Conservation (phyloP, 2,329 filamentous ascomycete species). For the Helotiales sp. region DNA sequence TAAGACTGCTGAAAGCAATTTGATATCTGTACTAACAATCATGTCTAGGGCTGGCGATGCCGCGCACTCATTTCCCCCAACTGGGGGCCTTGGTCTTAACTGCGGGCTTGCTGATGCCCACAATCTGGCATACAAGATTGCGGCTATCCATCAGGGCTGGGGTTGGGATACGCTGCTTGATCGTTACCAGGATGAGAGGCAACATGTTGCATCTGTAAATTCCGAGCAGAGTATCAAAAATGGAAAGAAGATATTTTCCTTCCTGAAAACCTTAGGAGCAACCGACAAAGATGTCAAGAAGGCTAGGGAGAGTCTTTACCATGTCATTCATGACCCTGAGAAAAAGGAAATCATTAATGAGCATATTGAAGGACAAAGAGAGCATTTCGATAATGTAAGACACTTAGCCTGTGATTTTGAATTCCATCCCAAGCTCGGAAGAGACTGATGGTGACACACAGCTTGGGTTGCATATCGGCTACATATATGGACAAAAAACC, state of each 20-base stretch:
- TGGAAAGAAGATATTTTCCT: constrained; percentile 42
- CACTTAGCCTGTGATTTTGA: too few relatives aligned
- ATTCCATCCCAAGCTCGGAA: too few relatives aligned
- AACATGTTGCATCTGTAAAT: constrained; percentile 41
- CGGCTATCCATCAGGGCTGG: constrained; percentile 35
- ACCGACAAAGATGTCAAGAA: constrained; percentile 34
- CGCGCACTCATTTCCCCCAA: constrained; percentile 22
- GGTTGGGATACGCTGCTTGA: constrained; percentile 36
- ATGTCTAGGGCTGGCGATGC: constrained; percentile 22
- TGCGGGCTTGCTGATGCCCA: constrained; percentile 39
- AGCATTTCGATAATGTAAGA: constrained; percentile 47
- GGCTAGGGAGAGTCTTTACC: constrained; percentile 34
- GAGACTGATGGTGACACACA: too few relatives aligned
- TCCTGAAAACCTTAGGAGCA: constrained; percentile 41
- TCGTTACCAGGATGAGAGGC: constrained; percentile 40
- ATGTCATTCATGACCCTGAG: constrained; percentile 33
- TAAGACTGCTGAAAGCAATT: too few relatives aligned
- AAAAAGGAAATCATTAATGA: constrained; percentile 35
- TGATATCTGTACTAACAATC: background rate
- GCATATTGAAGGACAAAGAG: constrained; percentile 39
- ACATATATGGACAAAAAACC: constrained; percentile 39
- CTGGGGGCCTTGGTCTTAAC: constrained; percentile 29
- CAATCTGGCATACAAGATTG: constrained; percentile 44
- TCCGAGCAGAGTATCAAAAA: constrained; percentile 46
- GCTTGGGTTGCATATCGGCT: constrained; percentile 46